Conservation (phyloP, 495 filamentous ascomycete species). For the Lasiosphaeriaceae sp. region DNA sequence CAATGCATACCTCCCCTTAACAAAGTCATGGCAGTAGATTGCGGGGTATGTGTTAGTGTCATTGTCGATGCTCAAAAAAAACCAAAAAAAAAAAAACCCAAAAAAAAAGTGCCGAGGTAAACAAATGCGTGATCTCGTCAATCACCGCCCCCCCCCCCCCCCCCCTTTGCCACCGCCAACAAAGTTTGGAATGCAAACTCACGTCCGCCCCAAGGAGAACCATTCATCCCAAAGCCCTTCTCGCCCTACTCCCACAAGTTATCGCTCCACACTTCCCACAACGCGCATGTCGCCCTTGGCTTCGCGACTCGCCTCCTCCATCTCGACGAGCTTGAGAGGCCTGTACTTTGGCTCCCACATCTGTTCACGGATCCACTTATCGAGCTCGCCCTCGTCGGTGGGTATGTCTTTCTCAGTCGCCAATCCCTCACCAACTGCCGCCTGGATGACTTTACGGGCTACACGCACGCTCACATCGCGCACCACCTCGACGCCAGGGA, state of each 20-base stretch:
- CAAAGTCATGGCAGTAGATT: too few species aligned
- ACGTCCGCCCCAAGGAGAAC: too few species aligned
- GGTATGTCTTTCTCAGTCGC: constrained; percentile 60
- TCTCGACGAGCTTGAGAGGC: constrained; percentile 54
- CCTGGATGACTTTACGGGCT: constrained; percentile 72
- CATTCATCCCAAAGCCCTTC: too few species aligned
- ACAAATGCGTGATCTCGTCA: too few species aligned
- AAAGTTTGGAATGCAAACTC: too few species aligned
- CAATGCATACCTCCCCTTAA: background rate
- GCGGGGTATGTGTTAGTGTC: too few species aligned
- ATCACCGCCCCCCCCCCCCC: too few species aligned
- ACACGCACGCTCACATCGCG: constrained; percentile 73
- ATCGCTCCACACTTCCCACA: constrained; percentile 30
- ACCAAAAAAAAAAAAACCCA: too few species aligned
- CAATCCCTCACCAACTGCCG: constrained; percentile 65
- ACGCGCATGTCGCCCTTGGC: constrained; percentile 60
- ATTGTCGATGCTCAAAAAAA: too few species aligned
- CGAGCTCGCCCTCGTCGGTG: constrained; percentile 52
- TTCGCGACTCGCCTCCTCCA: constrained; percentile 43
- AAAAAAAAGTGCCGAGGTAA: too few species aligned
- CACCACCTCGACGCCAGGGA: constrained; percentile 75
- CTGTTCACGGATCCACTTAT: constrained; percentile 80
- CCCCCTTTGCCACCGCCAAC: too few species aligned
- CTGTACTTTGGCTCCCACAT: constrained; percentile 86
- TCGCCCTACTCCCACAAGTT: too few species aligned